Evolutionary conservation across 2,329 filamentous ascomycete genomes (phyloP).

Genomic region (Dothistroma pini): DNA sequence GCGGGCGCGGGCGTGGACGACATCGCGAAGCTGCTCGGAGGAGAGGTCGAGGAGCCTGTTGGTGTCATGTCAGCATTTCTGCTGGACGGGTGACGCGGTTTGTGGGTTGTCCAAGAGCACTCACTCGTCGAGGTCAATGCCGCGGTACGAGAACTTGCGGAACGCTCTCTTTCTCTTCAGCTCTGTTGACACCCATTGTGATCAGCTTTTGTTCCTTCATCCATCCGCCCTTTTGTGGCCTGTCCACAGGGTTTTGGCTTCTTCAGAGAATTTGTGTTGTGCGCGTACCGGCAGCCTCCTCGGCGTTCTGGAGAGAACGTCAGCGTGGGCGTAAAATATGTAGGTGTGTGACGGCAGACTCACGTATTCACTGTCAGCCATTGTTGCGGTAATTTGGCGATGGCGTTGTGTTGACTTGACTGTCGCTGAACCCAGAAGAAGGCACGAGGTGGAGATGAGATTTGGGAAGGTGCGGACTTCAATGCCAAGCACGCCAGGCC

Average conservation of each 20-base stretch:
- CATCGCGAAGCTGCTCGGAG: conserved; percentile 98
- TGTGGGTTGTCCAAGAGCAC: conserved; percentile 38
- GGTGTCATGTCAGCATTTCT: conserved; percentile 13
- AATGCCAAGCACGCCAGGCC: not conserved
- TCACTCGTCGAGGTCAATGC: conserved; percentile 99
- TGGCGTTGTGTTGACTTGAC: conserved; percentile 1
- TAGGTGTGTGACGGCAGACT: conserved; percentile 44
- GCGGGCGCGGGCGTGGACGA: conserved; percentile 98
- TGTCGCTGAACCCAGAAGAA: not conserved
- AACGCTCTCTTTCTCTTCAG: conserved; percentile 99
- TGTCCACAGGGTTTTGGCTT: conserved; percentile 40
- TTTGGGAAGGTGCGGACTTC: not conserved
- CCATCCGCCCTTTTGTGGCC: conserved; percentile 41
- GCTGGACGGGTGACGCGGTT: not conserved
- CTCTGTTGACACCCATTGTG: conserved; percentile 54
- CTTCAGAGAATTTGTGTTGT: conserved; percentile 17
- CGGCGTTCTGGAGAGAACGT: conserved; percentile 67
- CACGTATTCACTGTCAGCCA: conserved; percentile 89
- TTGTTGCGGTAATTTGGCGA: conserved; percentile 51
- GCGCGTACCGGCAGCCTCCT: conserved; percentile 79
- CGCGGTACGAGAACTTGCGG: conserved; percentile 99
- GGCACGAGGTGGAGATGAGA: not conserved
- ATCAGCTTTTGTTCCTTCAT: conserved; percentile 38
- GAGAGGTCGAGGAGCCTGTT: conserved; percentile 93
- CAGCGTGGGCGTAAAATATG: conserved; percentile 22